These are phyloP conservation scores for Candida wancherniae DNA, from an alignment of 805 yeast genomes.

Conservation along the genomic window DNA sequence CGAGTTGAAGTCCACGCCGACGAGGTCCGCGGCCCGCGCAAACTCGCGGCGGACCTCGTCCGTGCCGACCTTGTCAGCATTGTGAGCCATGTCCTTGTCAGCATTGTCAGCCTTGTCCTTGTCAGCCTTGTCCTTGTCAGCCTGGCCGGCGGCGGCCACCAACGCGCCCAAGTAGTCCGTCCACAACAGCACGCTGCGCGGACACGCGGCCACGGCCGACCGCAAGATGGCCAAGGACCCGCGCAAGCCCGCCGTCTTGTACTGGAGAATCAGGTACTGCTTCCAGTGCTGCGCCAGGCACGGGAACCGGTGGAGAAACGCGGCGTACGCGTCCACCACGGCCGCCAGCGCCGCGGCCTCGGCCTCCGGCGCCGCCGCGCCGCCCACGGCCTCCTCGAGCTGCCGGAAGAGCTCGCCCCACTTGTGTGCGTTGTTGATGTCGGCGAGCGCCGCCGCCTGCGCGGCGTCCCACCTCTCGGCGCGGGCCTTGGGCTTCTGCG, in stretches of 20 bases:
- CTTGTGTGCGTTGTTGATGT: constrained; percentile 29
- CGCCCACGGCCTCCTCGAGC: constrained; percentile 20
- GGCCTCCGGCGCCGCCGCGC: constrained; percentile 5
- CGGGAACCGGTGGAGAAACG: constrained; percentile 51
- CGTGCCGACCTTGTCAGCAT: not conserved
- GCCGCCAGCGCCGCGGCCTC: constrained; percentile 1
- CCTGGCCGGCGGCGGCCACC: constrained; percentile 3
- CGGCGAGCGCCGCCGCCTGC: constrained; percentile 10
- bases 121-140: constrained; percentile 17
- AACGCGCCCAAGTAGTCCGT: constrained; percentile 56
- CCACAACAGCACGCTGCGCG: constrained; percentile 65
- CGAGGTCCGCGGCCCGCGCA: constrained; percentile 40
- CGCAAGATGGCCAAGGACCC: constrained; percentile 44
- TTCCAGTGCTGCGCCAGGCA: constrained; percentile 61
- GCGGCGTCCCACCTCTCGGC: constrained; percentile 13
- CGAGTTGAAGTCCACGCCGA: constrained; percentile 72
- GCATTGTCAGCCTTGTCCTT: constrained; percentile 28
- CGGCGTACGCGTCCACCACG: constrained; percentile 5
- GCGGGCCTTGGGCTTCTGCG: constrained; percentile 8
- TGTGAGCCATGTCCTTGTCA: constrained; percentile 4
- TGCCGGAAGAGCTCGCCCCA: constrained; percentile 37
- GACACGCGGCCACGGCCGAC: constrained; percentile 39
- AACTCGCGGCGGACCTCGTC: constrained; percentile 38
- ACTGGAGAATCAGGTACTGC: constrained; percentile 50
- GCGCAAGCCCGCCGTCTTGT: constrained; percentile 51